Evolutionary conservation across 2,329 filamentous ascomycete genomes (phyloP), one percentile per base, ranked within the genome.

Genomic region (Exserohilum rostratum): DNA sequence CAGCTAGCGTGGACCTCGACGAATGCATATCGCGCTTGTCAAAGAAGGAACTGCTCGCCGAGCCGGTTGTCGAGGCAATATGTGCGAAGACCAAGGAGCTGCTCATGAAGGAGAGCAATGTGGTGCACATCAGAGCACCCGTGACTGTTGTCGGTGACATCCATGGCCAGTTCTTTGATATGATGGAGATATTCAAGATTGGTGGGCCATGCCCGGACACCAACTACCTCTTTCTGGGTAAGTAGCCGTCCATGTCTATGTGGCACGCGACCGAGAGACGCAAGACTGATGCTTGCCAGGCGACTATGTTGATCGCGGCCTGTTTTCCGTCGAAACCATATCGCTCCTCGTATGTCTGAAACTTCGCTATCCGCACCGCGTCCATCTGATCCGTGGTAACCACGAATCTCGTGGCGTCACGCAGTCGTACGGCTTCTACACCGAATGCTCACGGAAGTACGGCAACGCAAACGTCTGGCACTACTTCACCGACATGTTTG

Each of bases 401-500:
- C 95, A 99, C 79, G 95, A 99, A 78, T 96, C 92, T 53, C 89
- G 95, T 68, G 95, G 95, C 69, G 95, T 99, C 49, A 99, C 95
- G 10, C 95, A 99, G 77, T 98, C 93, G 25, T 99, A 99, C 77
- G 95, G 95, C 53, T 99, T 99, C 80, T 99, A 99, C 75, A 98
- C 95, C 18, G 95, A 99, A 75, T 99, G 95, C 78, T 92, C 90
- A 17, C 89, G 95, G 65, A 99, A 99, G 78, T 99, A 99, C 77
- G 95, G 95, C 74, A 98, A 96, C 72, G 92, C 95, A 61, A 97
- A 95, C 69, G 95, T 99, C 18, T 99, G 95, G 95, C 95, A 99
- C 77, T 95, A 98, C 76, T 99, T 99, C 74, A 99, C 95, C 63
- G 95, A 99, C 79, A 98, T 99, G 93, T 99, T 99, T 78, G 95